Evolutionary conservation across 129 eudicot genomes (phyloP), one percentile per base, ranked within the genome.

Genomic region (Oenanthe sinensis): DNA sequence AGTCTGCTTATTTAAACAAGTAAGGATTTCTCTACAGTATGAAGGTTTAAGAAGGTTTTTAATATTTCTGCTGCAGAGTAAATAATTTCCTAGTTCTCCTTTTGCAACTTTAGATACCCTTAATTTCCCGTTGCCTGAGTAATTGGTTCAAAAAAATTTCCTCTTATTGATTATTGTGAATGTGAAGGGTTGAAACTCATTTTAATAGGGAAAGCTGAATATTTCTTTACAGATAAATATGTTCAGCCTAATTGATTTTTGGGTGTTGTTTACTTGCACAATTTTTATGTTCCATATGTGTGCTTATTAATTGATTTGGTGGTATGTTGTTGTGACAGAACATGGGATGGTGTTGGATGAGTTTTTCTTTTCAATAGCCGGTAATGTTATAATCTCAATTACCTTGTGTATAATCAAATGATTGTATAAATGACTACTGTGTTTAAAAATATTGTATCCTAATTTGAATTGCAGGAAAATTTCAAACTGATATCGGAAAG

Each of bases 401-500:
- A 55, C 37, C 71, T 43, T 19, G 74, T 39, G 54, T 78, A 36
- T 14, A n/a, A 44, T 75, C 44, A 75, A 16, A n/a, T 46, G 6
- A 48, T 79, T 52, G 26, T 45, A 20, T n/a, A 50, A 26, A 12
- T 79, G 22, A 52, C 74, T 58, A 19, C 2, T 48, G 14, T 46
- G 50, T 13, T 26, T 13, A 28, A 47, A 48, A 48, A 17, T 54
- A 8, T 37, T 39, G 48, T 48, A 6, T 28, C 44, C 76, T 44
- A 60, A 45, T 68, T 69, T 37, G 14, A 33, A 33, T 15, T 82
- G 85, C 83, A 95, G 99, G 99, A 26, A 95, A 95, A 84, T 82
- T 95, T 82, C 97, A 95, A 84, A 95, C 99, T 40, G 97, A 92
- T 49, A 82, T 89, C 6, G 99, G 99, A 44, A 95, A 95, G 84